These are phyloP conservation scores for Pseudognaphalium luteoalbum DNA, from an alignment of 129 eudicot species.

Conservation along the genomic window DNA sequence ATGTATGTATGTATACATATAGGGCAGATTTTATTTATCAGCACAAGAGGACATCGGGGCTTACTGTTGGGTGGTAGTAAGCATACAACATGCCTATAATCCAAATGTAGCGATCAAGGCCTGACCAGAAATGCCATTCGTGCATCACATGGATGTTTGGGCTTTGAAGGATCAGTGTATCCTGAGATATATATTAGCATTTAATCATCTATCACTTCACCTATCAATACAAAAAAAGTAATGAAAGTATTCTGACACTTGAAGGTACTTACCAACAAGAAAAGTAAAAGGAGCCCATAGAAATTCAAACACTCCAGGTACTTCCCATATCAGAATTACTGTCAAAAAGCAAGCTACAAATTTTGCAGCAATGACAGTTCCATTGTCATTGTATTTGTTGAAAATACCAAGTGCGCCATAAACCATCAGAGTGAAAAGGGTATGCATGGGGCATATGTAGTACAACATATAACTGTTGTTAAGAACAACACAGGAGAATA, in stretches of 20 bases:
- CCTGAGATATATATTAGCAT: constrained; percentile 40
- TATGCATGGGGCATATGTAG: constrained; percentile 94
- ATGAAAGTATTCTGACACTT: neutral
- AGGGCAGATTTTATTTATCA: neutral
- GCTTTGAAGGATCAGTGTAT: constrained; percentile 90
- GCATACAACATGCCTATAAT: constrained; percentile 94
- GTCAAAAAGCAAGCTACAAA: constrained; percentile 63
- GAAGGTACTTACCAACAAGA: constrained; percentile 49
- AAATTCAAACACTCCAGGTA: constrained; percentile 84
- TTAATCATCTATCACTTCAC: neutral
- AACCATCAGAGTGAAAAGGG: constrained; percentile 90
- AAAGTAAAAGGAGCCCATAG: constrained; percentile 75
- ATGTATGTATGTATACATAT: neutral
- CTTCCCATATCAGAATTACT: constrained; percentile 81
- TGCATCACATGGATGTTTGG: constrained; percentile 76
- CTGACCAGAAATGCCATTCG: constrained; percentile 96
- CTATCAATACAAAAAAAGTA: neutral
- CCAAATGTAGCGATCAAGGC: constrained; percentile 96
- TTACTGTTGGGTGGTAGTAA: constrained; percentile 84
- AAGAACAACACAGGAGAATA: constrained; percentile 76
- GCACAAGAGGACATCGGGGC: neutral
- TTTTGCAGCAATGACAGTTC: constrained; percentile 72
- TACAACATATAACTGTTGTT: constrained; percentile 89
- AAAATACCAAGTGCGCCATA: constrained; percentile 95
- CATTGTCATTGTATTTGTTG: constrained; percentile 77